Base-by-base conservation (phyloP, 2,329 filamentous ascomycete genomes). In the Hypoxylon sp. region DNA sequence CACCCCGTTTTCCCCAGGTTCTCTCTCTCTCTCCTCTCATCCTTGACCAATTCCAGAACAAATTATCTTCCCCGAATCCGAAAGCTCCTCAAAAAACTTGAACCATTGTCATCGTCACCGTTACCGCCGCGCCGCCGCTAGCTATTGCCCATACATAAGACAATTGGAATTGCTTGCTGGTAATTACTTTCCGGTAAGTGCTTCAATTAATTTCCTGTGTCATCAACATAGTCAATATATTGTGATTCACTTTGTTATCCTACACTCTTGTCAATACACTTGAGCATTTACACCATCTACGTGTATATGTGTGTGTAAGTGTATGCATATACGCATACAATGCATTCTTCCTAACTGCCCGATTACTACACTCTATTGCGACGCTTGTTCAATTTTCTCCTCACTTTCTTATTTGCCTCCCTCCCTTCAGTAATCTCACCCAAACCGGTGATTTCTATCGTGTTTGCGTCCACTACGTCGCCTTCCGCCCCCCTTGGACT, bases 301-400 rank as follows among this genome's bases (percentile, higher is more conserved):
- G n/a, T 33, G 22, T 50, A 48, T 50, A 48, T 47, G 3, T 35
- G 17, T 60, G 19, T 31, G 29, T 60, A 46, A 31, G 29, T 64
- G 51, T 55, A 46, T 54, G 35, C 48, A 54, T 55, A 29, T 59
- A 47, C 47, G 48, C 50, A 24, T 63, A 37, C 13, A 17, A 22
- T 22, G 29, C 50, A 47, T 57, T 57, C 19, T 46, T 46, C 39
- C 24, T 46, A 46, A 57, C 39, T 57, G 13, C 33, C 55, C 51
- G 59, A 70, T 70, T 66, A 59, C 67, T 64, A 61, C 60, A 47
- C 33, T 29, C 39, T 53, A 37, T 54, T 67, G 59, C 48, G 52
- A 52, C 53, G 42, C 58, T 60, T 19, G 50, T 33, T 46, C 58
- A 51, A 11, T 61, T 17, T 53, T 63, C 31, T 53, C 33, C 57